Conservation (phyloP, 108 stramenopile genomes). For the Tribonema minus region DNA sequence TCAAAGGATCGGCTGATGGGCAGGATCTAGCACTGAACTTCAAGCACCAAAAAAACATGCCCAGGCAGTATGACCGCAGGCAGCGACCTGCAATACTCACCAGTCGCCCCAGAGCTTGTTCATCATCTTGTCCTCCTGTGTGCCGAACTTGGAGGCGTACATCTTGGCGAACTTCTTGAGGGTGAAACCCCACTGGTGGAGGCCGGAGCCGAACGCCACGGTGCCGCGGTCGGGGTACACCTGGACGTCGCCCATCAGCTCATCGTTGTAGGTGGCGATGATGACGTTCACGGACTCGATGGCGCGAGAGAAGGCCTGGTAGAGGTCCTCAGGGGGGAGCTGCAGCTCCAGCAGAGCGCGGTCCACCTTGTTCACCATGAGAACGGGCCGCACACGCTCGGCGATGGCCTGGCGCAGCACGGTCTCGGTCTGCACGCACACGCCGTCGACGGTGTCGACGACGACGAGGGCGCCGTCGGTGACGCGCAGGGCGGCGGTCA, state of each 20-base stretch:
- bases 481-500: slow-evolving; percentile 99
- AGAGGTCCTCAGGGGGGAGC: slow-evolving; percentile 97
- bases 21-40: no score
- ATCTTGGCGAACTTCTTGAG: slow-evolving; percentile 97
- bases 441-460: slow-evolving; percentile 99
- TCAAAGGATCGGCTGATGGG: no score
- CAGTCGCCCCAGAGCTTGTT: slow-evolving; percentile 98
- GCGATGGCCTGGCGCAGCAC: slow-evolving; percentile 98
- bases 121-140: slow-evolving; percentile 96
- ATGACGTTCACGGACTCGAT: slow-evolving; percentile 99
- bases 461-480: slow-evolving; percentile 99
- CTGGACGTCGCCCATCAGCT: slow-evolving; percentile 88
- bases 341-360: slow-evolving; percentile 97
- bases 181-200: slow-evolving; percentile 99
- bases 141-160: slow-evolving; percentile 96
- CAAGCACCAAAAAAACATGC: slow-evolving; percentile 87
- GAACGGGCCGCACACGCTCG: slow-evolving; percentile 94
- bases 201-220: slow-evolving; percentile 98
- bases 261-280: slow-evolving; percentile 98
- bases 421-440: slow-evolving; percentile 99
- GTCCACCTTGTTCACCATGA: slow-evolving; percentile 99
- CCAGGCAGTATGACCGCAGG: no score
- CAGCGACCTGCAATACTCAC: no score
- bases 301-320: slow-evolving; percentile 96
- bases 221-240: slow-evolving; percentile 97